Evolutionary conservation across 106 monocot genomes (phyloP).

Genomic region (Cymbidium sinense): DNA sequence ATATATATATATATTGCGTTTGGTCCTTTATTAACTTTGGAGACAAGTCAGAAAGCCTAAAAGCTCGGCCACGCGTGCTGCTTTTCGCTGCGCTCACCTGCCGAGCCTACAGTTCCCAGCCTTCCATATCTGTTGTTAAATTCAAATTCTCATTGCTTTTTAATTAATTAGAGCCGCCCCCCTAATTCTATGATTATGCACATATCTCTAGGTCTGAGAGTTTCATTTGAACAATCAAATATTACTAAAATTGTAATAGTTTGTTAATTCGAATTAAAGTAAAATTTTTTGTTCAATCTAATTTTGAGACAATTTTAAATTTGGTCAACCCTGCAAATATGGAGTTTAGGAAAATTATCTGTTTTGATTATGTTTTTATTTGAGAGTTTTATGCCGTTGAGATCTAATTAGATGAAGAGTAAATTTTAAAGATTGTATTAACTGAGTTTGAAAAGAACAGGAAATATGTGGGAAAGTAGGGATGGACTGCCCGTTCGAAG

Average conservation of each 20-base stretch:
- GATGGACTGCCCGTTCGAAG: conserved; percentile 9
- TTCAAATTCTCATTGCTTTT: neutral
- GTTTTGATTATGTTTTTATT: too few species aligned
- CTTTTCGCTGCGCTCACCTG: neutral
- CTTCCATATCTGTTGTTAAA: neutral
- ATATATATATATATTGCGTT: too few species aligned
- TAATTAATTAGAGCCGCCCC: too few species aligned
- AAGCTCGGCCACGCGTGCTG: neutral
- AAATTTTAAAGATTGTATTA: neutral
- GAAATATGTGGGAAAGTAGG: neutral
- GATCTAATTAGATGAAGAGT: neutral
- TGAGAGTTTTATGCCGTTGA: too few species aligned
- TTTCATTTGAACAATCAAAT: neutral
- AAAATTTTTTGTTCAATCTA: too few species aligned
- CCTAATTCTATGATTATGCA: neutral
- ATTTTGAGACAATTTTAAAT: too few species aligned
- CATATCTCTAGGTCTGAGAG: neutral
- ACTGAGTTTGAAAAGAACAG: neutral
- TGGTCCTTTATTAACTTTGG: neutral
- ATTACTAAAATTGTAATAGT: neutral
- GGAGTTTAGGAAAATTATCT: too few species aligned
- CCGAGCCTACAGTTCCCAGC: neutral
- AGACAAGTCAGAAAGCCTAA: neutral
- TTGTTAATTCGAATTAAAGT: too few species aligned
- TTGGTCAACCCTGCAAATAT: too few species aligned